Percentiles rank a stretch among this genome's conserved stretches.
Evolutionary conservation across 1,284 basidiomycete species (phyloP).

Genomic region (Apiotrichum montevideense): DNA sequence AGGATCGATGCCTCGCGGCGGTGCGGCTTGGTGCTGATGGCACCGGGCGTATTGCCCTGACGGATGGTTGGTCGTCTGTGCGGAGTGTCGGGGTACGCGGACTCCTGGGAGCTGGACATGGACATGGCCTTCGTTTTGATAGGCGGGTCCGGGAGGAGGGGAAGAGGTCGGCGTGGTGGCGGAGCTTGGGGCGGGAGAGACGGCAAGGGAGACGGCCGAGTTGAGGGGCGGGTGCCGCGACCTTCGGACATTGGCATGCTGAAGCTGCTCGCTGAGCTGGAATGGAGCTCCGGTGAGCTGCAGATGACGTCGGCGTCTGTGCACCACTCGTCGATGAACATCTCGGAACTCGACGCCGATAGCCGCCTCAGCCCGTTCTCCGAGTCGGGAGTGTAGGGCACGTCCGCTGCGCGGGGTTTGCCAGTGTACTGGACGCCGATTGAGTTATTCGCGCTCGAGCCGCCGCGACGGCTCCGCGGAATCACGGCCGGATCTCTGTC

Average conservation of each 20-base stretch:
- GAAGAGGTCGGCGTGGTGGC: neutral
- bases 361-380: neutral
- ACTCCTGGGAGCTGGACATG: neutral
- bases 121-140: too few relatives aligned
- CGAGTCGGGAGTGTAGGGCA: too few relatives aligned
- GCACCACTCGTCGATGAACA: neutral
- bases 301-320: neutral
- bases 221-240: neutral
- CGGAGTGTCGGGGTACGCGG: too few relatives aligned
- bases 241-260: neutral
- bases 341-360: neutral
- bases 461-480: too few relatives aligned
- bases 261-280: neutral
- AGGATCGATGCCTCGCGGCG: neutral
- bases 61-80: too few relatives aligned
- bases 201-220: neutral
- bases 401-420: too few relatives aligned
- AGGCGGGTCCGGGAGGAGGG: neutral
- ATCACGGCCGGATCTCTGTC: too few relatives aligned
- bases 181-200: neutral
- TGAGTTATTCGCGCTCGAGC: too few relatives aligned
- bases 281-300: neutral
- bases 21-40: neutral
- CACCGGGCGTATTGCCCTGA: too few relatives aligned
- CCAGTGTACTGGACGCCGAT: too few relatives aligned